Base-by-base conservation (phyloP, 1,284 basidiomycete species). In the Apiotrichum montevideense region DNA sequence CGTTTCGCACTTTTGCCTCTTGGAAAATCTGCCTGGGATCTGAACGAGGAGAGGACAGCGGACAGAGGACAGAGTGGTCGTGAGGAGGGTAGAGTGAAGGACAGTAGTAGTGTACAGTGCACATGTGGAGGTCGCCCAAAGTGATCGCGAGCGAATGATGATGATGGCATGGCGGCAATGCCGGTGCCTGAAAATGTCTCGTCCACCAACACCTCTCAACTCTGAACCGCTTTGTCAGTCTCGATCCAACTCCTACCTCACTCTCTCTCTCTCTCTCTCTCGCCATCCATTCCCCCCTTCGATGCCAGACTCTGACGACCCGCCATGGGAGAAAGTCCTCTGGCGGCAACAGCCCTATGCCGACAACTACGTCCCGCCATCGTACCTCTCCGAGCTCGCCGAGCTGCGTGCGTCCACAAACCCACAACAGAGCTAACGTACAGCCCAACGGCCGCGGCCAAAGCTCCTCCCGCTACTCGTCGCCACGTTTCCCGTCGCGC, bases 281-380 rank as follows among this genome's bases (percentile, higher is more conserved):
- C 21, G 21, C 21, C 21, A 21, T 21, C 21, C 21, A 21, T 21
- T 21, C 21, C 21, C 21, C 21, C 37, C 13, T 39, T 7, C 37
- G 13, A 39, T 39, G 37, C 41, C 41, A 6, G 41, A 42, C 41
- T 1, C 46, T 6, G 45, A 51, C 29, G 41, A 50, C 32, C 42
- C 34, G 32, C 45, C 53, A 63, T 95, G 90, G 88, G 83, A 86
- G 70, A 88, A 86, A 68, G 80, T 88, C n/a, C 82, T 97, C 15
- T 96, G 91, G 90, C 85, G 85, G 69, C 78, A 75, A 59, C 87
- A 88, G 69, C 79, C 82, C 5, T 88, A 82, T 70, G 84, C 88
- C 13, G 93, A 96, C 77, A 92, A 94, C 72, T 84, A 91, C 76
- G 86, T 96, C 51, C 87, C 88, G 9, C 77, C 78, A 2, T 80